Base-by-base conservation (phyloP, 306 rosid genomes). In the Arachis hypogaea region DNA sequence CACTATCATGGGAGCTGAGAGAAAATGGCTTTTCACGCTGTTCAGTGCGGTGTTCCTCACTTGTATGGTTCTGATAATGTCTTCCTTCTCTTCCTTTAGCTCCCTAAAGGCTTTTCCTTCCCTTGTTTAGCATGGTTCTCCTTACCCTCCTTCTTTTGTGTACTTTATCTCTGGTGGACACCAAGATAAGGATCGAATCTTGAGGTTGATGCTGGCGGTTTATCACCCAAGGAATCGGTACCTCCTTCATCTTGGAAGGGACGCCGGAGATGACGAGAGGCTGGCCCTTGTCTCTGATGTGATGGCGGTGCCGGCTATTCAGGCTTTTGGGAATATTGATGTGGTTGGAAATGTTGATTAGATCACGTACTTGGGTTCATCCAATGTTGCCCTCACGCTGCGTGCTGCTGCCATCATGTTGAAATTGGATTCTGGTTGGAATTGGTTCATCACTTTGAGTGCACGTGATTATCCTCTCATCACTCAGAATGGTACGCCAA, bases 191-290 rank as follows among this genome's bases (percentile, higher is more conserved):
- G 90, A 87, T 43, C 90, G 87, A 89, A 94, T 94, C 89, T 76
- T 94, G 55, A 85, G 99, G 68, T 84, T 94, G 12, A 56, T 94
- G 79, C 81, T 94, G 36, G 95, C 97, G 33, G 75, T 92, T 11
- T 94, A 94, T 30, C 98, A 94, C 58, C 98, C 98, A 3, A 61
- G 98, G 73, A 94, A 94, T 64, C 82, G 91, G 49, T 94, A 94
- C 52, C 81, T 94, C 44, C 76, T 94, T 65, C 97, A 94, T 69
- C 89, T 94, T 12, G 81, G 85, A 33, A 86, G 18, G 18, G 18
- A 18, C 18, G 18, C 18, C 18, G 0, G 0, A 18, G 0, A 18
- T 18, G 18, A 18, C 18, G 18, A 18, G 18, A 18, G 0, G 18
- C 18, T 18, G 18, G 18, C 18, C 18, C 18, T 18, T 18, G 18